Percentiles rank a stretch among this genome's conserved stretches.
phyloP scores from a whole-genome alignment of 2,329 filamentous ascomycete genomes.

The Cercospora sp. region DNA sequence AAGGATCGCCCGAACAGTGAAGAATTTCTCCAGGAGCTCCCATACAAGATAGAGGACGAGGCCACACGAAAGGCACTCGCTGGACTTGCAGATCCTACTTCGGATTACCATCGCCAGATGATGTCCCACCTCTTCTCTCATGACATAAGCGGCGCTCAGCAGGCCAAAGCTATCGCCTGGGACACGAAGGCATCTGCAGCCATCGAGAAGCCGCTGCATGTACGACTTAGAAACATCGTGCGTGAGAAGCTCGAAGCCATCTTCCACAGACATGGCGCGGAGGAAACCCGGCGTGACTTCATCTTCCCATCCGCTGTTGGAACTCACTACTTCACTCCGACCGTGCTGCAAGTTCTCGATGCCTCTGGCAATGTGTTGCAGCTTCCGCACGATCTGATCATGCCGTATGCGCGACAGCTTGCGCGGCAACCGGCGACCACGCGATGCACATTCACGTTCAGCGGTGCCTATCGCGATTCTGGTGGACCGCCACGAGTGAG shows the following conservation, averaged over 20 bases:
- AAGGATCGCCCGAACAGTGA: constrained; percentile 77
- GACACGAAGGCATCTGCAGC: constrained; percentile 41
- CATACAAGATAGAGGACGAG: constrained; percentile 89
- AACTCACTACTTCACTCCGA: constrained; percentile 71
- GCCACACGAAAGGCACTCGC: constrained; percentile 81
- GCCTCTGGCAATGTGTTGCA: constrained; percentile 84
- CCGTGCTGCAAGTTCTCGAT: constrained; percentile 78
- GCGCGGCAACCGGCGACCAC: constrained; percentile 67
- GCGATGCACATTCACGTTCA: constrained; percentile 82
- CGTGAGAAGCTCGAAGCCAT: constrained; percentile 73
- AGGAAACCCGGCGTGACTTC: constrained; percentile 72
- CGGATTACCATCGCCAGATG: constrained; percentile 87
- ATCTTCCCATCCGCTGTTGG: constrained; percentile 66
- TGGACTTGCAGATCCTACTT: constrained; percentile 76
- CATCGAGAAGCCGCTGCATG: constrained; percentile 27
- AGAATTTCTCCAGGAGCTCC: constrained; percentile 81
- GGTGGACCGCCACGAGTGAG: constrained; percentile 80
- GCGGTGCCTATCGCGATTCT: constrained; percentile 80
- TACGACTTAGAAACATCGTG: constrained; percentile 51
- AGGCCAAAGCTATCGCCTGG: constrained; percentile 69
- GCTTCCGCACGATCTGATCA: constrained; percentile 87
- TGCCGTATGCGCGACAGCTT: constrained; percentile 82
- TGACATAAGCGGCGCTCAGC: constrained; percentile 54
- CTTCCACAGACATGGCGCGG: constrained; percentile 85
- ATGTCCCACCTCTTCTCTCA: constrained; percentile 78